Conservation (phyloP, 1,284 basidiomycete genomes). For the Veloboletus limbatus region DNA sequence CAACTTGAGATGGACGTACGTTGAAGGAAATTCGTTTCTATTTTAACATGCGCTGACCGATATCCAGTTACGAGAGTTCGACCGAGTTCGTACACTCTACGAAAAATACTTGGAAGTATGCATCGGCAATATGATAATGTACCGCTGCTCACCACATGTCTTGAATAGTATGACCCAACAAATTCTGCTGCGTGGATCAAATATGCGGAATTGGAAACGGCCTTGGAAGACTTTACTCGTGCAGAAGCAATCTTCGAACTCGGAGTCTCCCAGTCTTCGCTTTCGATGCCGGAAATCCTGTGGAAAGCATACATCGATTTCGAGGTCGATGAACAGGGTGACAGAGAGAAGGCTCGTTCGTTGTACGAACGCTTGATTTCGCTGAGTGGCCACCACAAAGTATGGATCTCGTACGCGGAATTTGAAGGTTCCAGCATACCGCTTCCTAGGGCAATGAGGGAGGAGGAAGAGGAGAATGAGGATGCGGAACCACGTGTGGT, state of each 20-base stretch:
- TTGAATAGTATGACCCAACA: constrained; percentile 74
- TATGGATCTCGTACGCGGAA: constrained; percentile 79
- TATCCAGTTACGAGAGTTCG: constrained; percentile 85
- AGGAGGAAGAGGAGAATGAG: constrained; percentile 73
- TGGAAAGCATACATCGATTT: constrained; percentile 99
- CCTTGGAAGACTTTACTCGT: constrained; percentile 88
- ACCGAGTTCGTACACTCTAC: constrained; percentile 89
- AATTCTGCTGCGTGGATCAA: constrained; percentile 96
- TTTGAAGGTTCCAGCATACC: constrained; percentile 74
- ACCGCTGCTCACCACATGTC: constrained; percentile 3
- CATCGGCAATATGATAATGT: constrained; percentile 1
- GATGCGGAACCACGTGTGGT: constrained; percentile 61
- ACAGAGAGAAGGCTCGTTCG: constrained; percentile 80
- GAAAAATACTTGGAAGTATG: constrained; percentile 90
- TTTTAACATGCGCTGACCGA: constrained; percentile 11
- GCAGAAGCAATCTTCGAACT: constrained; percentile 96
- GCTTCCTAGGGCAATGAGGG: constrained; percentile 60
- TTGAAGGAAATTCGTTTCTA: constrained; percentile 4
- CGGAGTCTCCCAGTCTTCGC: constrained; percentile 83
- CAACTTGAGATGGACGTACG: constrained; percentile 86
- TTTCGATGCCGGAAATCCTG: constrained; percentile 98
- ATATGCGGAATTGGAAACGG: constrained; percentile 92
- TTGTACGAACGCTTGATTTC: constrained; percentile 89
- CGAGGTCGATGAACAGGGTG: constrained; percentile 86
- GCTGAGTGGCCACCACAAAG: constrained; percentile 93